These are phyloP conservation scores for Mucor saturninus DNA, from an alignment of 371 early-diverging fungal species.

Conservation along the genomic window DNA sequence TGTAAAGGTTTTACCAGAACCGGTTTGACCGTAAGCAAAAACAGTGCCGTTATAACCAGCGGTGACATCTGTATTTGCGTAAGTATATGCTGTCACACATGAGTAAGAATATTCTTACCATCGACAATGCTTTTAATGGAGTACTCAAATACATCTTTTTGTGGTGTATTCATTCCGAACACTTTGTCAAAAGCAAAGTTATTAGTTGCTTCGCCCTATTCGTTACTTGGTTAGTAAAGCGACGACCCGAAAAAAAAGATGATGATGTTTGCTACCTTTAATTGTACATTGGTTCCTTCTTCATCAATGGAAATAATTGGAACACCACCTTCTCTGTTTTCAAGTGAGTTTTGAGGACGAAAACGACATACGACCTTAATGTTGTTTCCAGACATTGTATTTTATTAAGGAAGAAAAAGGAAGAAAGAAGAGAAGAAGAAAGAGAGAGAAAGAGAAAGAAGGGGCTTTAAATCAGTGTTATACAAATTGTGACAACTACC, in stretches of 20 bases:
- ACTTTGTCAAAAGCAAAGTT: conserved; percentile 89
- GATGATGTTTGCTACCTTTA: conserved; percentile 56
- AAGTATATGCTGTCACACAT: not conserved
- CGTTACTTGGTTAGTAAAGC: not conserved
- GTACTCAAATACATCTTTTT: conserved; percentile 87
- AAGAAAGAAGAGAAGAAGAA: not conserved
- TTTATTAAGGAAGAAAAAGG: not conserved
- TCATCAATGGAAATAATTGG: conserved; percentile 85
- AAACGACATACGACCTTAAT: conserved; percentile 98
- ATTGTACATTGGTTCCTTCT: conserved; percentile 76
- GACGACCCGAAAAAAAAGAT: not conserved
- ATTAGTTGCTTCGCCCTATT: conserved; percentile 82
- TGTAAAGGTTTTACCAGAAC: conserved; percentile 98
- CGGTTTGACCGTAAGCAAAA: conserved; percentile 99
- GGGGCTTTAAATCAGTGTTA: conserved; percentile 16
- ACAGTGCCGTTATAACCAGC: conserved; percentile 96
- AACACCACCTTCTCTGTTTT: conserved; percentile 88
- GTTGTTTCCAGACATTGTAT: conserved; percentile 71
- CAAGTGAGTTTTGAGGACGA: conserved; percentile 93
- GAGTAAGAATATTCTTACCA: conserved; percentile 57
- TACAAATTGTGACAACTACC: conserved; percentile 18
- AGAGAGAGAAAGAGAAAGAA: conserved; percentile 8
- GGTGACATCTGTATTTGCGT: conserved; percentile 59
- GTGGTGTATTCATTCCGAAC: conserved; percentile 83
- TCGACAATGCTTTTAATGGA: conserved; percentile 90